Evolutionary conservation across 2,329 filamentous ascomycete genomes (phyloP).

Genomic region (Fusarium sulawesiense): DNA sequence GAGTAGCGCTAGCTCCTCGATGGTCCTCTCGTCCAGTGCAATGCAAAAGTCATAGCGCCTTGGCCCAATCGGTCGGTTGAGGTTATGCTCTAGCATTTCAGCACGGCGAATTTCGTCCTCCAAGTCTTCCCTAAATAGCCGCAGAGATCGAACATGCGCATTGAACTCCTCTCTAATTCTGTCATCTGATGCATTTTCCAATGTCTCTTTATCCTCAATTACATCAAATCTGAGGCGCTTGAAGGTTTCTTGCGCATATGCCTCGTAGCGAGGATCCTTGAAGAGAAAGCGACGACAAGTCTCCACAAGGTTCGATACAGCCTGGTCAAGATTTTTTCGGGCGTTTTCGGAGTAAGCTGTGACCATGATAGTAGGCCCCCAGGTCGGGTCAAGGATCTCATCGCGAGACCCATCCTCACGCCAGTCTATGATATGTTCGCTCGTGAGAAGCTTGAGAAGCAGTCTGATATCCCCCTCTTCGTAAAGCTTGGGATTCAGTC

Average conservation of each 20-base stretch:
- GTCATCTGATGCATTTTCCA: background rate
- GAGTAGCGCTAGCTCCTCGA: background rate
- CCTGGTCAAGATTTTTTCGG: background rate
- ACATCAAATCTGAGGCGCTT: background rate
- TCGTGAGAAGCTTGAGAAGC: background rate
- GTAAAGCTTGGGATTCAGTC: too few relatives aligned
- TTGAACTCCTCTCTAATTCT: background rate
- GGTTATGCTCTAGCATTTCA: background rate
- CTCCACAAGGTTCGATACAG: background rate
- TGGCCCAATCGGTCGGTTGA: background rate
- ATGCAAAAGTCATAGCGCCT: background rate
- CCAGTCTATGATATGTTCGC: background rate
- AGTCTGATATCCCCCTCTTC: background rate
- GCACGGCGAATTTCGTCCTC: background rate
- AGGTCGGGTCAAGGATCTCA: background rate
- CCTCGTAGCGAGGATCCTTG: background rate
- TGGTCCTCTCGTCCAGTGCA: background rate
- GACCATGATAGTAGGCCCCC: background rate
- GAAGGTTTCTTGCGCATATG: background rate
- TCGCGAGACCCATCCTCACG: background rate
- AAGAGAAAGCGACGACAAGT: background rate
- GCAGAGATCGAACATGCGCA: background rate
- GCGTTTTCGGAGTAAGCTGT: background rate
- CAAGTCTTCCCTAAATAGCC: background rate
- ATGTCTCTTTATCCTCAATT: accelerated